Conservation (phyloP, 345 rosid species). For the Gossypium longicalyx region DNA sequence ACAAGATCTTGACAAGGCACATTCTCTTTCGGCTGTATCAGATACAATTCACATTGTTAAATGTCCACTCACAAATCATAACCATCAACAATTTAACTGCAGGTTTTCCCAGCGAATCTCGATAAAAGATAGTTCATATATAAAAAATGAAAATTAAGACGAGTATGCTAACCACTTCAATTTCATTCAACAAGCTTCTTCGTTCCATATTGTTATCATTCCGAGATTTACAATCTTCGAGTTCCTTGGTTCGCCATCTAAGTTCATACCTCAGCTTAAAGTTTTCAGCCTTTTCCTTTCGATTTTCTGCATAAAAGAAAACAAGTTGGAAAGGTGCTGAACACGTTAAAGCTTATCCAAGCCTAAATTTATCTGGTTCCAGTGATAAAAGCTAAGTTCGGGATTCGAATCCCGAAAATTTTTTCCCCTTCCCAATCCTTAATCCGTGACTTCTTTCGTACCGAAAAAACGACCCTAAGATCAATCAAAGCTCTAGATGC, state of each 20-base stretch:
- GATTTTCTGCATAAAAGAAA: constrained; percentile 17
- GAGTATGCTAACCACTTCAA: neutral
- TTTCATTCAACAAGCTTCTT: neutral
- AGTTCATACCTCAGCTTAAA: constrained; percentile 9
- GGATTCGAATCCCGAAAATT: too few species aligned
- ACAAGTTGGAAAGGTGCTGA: too few species aligned
- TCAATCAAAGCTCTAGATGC: neutral
- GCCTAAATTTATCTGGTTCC: too few species aligned
- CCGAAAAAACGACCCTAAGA: too few species aligned
- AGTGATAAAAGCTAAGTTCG: too few species aligned
- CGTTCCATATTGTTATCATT: neutral
- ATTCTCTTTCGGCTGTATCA: constrained; percentile 23
- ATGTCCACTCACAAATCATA: neutral
- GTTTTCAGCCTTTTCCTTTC: neutral
- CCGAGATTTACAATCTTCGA: constrained; percentile 16
- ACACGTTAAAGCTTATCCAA: too few species aligned
- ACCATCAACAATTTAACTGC: neutral
- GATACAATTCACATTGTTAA: constrained; percentile 5
- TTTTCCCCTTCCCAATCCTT: too few species aligned
- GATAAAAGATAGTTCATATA: neutral
- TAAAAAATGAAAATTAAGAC: neutral
- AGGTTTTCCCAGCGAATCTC: neutral
- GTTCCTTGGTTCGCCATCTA: neutral
- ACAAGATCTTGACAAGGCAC: neutral
- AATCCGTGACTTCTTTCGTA: too few species aligned